Evolutionary conservation across 306 rosid species (phyloP), one percentile per base, ranked within the genome.

Genomic region (Oemleria cerasiformis): DNA sequence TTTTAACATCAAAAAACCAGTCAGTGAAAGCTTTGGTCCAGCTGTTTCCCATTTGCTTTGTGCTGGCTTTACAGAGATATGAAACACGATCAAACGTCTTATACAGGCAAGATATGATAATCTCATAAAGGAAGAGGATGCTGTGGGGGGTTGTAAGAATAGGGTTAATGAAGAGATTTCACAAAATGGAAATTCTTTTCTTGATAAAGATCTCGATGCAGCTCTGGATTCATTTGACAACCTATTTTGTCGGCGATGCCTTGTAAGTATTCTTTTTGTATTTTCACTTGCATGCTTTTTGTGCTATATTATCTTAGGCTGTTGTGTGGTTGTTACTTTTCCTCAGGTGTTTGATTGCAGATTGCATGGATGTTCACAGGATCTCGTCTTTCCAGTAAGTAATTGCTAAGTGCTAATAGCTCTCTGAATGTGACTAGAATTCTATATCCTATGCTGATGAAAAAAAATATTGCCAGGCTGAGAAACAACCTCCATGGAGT

Each of bases 141-240:
- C 84, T 59, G 67, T 72, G 38, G 88, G 83, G 80, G 67, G 67
- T 75, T 79, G 83, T 78, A 86, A 83, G 84, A 81, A 65, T 76
- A 88, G 64, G 53, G 86, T 78, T 65, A 75, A 74, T 40, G 85
- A 78, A 83, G 90, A 88, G 63, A 80, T 63, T 71, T 86, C 86
- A 70, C 90, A 85, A 73, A 74, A 54, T 77, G 86, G 74, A 73
- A 84, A 77, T 81, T 82, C 82, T 75, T 84, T 89, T 82, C 86
- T 89, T 73, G 97, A 88, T 62, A 95, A 91, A 84, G 99, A 95
- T 84, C 91, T 95, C 57, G 97, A 95, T 68, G 96, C 96, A 44
- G 99, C 96, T 75, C 87, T 95, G 62, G 99, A 95, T 87, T 95
- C 97, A 47, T 91, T 95, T 74, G 99, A 95, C 86, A 95, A 95